Base-by-base conservation (phyloP, 2,329 filamentous ascomycete genomes). In the Pseudogymnoascus sp. region DNA sequence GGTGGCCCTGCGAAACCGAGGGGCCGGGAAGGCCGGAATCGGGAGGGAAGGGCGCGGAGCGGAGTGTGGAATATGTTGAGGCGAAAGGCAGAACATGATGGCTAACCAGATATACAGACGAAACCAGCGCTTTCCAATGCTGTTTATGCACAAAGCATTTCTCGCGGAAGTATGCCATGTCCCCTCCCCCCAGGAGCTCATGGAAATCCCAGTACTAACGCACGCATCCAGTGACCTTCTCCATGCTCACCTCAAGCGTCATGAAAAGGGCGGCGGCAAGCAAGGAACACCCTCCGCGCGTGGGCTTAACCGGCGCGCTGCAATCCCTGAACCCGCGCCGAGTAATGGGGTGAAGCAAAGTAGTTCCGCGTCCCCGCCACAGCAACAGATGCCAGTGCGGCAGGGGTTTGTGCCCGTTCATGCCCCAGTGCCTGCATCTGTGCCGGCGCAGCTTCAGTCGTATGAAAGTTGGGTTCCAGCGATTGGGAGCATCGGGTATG, bases 191-290 rank as follows among this genome's bases (percentile, higher is more conserved):
- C 9, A 15, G 2, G 13, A 10, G 5, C 15, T 15, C 36, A 4
- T 26, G 29, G 13, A 10, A 50, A 50, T 47, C 24, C 6, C 36
- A 59, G 13, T 15, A 26, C 24, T 58, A 24, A 60, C 29, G 15
- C 36, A 39, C 26, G 10, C 17, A 58, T 21, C 21, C 36, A 68
- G 66, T 62, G 66, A 68, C 36, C 65, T 68, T 9, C 62, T 68
- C 5, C 65, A 65, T 50, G 66, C 66, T 26, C 66, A 68, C 60
- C 62, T 68, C 3, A 65, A 63, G 15, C 65, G 66, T 9, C 66
- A 68, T 61, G 59, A 60, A 35, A 60, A 60, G 29, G 10, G 29
- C 29, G 59, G 47, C 26, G 59, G 47, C 26, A 60, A 60, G 26
- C 40, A 47, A 60, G 29, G 29, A 17, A 17, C 11, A 5, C 29